These are phyloP conservation scores for Paramyrothecium roridum DNA, from an alignment of 2,329 filamentous ascomycete genomes.

Conservation along the genomic window DNA sequence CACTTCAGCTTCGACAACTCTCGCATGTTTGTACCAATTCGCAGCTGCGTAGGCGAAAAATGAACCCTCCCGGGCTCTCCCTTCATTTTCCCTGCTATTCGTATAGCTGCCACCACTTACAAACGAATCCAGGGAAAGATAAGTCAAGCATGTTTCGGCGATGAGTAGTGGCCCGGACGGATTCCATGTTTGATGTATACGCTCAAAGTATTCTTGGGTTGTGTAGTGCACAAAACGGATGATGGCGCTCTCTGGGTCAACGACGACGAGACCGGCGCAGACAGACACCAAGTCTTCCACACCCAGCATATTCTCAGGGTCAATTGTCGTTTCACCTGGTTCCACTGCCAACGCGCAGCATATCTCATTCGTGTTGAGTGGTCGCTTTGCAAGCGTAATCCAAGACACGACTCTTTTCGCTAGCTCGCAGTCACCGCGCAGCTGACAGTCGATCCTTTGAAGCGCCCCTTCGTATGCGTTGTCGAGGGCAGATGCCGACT, in stretches of 20 bases:
- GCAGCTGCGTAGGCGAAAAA: background rate
- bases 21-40: background rate
- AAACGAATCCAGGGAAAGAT: conserved; percentile 28
- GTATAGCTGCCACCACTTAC: conserved; percentile 6
- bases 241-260: conserved; percentile 31
- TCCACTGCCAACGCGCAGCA: conserved; percentile 33
- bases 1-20: background rate
- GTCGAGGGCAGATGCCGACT: background rate
- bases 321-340: conserved; percentile 15
- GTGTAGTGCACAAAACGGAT: conserved; percentile 42
- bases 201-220: conserved; percentile 38
- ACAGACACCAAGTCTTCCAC: conserved; percentile 27
- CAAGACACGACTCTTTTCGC: conserved; percentile 1
- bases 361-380: conserved; percentile 2
- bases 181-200: conserved; percentile 22
- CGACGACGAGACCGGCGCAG: conserved; percentile 36
- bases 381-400: conserved; percentile 1
- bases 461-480: conserved; percentile 2
- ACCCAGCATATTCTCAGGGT: conserved; percentile 26
- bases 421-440: background rate
- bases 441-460: conserved; percentile 1
- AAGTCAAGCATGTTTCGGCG: conserved; percentile 26
- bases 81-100: conserved; percentile 12
- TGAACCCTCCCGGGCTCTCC: background rate
- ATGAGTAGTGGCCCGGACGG: conserved; percentile 22